These are phyloP conservation scores for Candida insectorum DNA, from an alignment of 805 yeast species.

Conservation along the genomic window DNA sequence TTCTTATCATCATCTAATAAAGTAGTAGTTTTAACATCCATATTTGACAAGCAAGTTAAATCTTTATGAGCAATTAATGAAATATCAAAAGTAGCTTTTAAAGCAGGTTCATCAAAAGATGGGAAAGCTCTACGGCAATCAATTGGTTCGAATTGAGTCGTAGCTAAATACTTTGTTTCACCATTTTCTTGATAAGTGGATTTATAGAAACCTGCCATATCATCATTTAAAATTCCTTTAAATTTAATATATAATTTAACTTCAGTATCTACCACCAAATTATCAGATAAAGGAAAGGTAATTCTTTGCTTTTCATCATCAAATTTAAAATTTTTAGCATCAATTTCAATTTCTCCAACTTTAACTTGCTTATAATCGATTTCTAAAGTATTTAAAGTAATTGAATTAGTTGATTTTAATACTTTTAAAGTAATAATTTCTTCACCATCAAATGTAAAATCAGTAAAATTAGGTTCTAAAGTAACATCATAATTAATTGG, in stretches of 20 bases:
- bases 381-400: constrained; percentile 62
- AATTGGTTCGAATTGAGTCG: constrained; percentile 85
- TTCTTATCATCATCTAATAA: constrained; percentile 43
- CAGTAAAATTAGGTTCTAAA: constrained; percentile 45
- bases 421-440: constrained; percentile 54
- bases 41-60: constrained; percentile 63
- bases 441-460: constrained; percentile 57
- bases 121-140: constrained; percentile 89
- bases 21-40: constrained; percentile 56
- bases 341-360: constrained; percentile 23
- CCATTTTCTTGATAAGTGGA: constrained; percentile 64
- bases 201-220: constrained; percentile 82
- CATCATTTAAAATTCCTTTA: constrained; percentile 65
- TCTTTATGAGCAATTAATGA: constrained; percentile 54
- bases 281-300: constrained; percentile 37
- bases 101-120: constrained; percentile 70
- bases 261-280: constrained; percentile 31
- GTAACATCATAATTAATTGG: constrained; percentile 40
- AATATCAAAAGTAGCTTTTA: constrained; percentile 70
- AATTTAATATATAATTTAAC: constrained; percentile 49
- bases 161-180: constrained; percentile 66
- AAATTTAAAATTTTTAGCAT: constrained; percentile 18
- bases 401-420: constrained; percentile 41
- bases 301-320: constrained; percentile 38
- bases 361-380: constrained; percentile 54